Evolutionary conservation across 164 flowering plant species (phyloP), one percentile per base, ranked within the genome.

Genomic region (Sextonia rubra): DNA sequence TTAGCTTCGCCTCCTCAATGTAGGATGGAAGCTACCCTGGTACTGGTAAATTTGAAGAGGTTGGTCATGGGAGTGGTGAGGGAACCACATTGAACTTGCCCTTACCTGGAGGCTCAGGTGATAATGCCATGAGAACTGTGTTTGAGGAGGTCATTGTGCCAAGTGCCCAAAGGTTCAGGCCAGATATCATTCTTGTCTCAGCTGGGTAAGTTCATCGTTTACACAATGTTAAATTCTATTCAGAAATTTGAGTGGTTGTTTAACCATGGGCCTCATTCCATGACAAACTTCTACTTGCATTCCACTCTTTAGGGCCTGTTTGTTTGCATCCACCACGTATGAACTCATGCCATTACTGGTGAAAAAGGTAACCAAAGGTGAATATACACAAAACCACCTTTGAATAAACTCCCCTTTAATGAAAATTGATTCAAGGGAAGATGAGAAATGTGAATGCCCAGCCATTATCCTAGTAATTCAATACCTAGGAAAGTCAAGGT

Each of bases 11-110:
- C 23, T 69, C 47, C 4, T 52, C 58, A 47, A 77, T 78, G 71
- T 80, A 94, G 99, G 93, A 88, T 78, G 97, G 99, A 71, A 94
- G 99, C 83, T 94, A 92, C 72, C 99, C 99, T n/a, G 97, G 97
- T 48, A 94, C 99, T n/a, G 99, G 99, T 76, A 94, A 88, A 79
- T 75, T 92, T 37, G 80, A 87, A 75, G 88, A 91, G 76, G 74
- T 92, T 60, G 99, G 99, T 37, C 71, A 58, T 58, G 94, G 94
- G 75, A 78, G 77, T 69, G 99, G 99, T 68, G 96, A 92, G 86
- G 99, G 99, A 65, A 69, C 91, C 66, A 90, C 97, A 17, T 77
- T 94, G 14, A 94, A 92, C 83, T 81, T 94, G 55, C 99, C 99
- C 72, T 78, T 94, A 69, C 97, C 99, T 0, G 99, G 97, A 80